Percentiles rank a stretch among this genome's conserved stretches.
Evolutionary conservation across 345 rosid genomes (phyloP).

Genomic region (Moricandia arvensis): DNA sequence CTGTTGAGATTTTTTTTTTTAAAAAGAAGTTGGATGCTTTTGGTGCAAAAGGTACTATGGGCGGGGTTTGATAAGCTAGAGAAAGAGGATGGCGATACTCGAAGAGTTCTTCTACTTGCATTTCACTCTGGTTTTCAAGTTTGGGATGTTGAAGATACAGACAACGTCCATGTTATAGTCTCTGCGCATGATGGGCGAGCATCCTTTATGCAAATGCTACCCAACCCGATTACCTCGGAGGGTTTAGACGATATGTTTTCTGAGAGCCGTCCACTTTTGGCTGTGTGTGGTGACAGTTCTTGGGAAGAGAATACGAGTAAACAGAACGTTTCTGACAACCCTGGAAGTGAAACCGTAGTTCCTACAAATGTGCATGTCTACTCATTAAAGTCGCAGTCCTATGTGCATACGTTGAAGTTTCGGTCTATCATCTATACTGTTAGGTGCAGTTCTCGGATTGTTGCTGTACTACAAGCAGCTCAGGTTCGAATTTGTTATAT

Average conservation of each 20-base stretch:
- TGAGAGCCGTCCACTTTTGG: slow-evolving; percentile 68
- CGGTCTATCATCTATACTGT: slow-evolving; percentile 73
- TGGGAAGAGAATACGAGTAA: slow-evolving; percentile 47
- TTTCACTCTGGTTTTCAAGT: slow-evolving; percentile 90
- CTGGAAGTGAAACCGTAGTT: slow-evolving; percentile 39
- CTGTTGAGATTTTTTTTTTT: too few species aligned
- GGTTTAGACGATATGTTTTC: slow-evolving; percentile 50
- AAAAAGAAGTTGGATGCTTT: background rate
- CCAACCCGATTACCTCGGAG: slow-evolving; percentile 42
- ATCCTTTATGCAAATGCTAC: slow-evolving; percentile 83
- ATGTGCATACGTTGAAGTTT: slow-evolving; percentile 68
- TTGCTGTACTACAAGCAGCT: slow-evolving; percentile 71
- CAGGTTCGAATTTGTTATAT: slow-evolving; percentile 54
- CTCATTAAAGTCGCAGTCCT: slow-evolving; percentile 78
- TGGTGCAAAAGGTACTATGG: slow-evolving; percentile 74
- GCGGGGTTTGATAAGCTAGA: slow-evolving; percentile 95
- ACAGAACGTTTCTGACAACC: slow-evolving; percentile 40
- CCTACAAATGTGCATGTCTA: slow-evolving; percentile 68
- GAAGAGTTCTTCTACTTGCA: slow-evolving; percentile 73
- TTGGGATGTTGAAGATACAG: slow-evolving; percentile 94
- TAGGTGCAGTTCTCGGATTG: slow-evolving; percentile 87
- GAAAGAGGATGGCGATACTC: slow-evolving; percentile 45
- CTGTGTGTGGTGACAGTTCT: slow-evolving; percentile 60
- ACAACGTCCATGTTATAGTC: slow-evolving; percentile 70
- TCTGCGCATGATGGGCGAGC: slow-evolving; percentile 79